A percentile compares a stretch with the other conserved stretches of the same genome.
Conservation (phyloP, 768 basidiomycete species). For the Hydnomerulius pinastri region DNA sequence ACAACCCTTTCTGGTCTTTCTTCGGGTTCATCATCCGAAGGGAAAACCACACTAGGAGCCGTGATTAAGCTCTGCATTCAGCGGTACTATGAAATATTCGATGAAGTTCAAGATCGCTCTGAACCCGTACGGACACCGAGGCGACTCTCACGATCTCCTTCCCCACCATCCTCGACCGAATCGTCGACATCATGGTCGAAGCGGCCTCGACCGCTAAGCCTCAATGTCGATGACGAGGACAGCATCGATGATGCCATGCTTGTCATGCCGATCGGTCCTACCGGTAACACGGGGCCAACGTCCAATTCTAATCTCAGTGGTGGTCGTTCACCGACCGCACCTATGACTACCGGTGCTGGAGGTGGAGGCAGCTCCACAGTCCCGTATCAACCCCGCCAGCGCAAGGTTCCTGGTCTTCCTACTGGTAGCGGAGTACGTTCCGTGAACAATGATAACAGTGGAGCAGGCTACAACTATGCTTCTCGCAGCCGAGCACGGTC, state of each 20-base stretch:
- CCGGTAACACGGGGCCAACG: constrained; percentile 9
- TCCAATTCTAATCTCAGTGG: constrained; percentile 12
- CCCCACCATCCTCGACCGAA: constrained; percentile 24
- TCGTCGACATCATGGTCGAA: constrained; percentile 27
- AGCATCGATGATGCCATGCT: constrained; percentile 77
- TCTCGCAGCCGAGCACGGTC: constrained; percentile 52
- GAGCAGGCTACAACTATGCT: constrained; percentile 27
- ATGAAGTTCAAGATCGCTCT: constrained; percentile 72
- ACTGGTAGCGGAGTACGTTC: constrained; percentile 31
- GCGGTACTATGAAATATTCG: constrained; percentile 84
- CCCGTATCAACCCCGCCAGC: constrained; percentile 44
- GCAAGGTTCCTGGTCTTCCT: constrained; percentile 34
- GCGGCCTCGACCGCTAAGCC: constrained; percentile 21
- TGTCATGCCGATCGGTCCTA: constrained; percentile 68
- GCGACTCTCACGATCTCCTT: constrained; percentile 28
- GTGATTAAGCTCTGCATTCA: constrained; percentile 78
- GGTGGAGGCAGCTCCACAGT: constrained; percentile 7
- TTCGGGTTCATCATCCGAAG: constrained; percentile 38
- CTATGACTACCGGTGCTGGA: constrained; percentile 29
- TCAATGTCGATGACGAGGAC: constrained; percentile 60
- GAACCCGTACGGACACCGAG: constrained; percentile 49
- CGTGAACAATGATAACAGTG: constrained; percentile 34
- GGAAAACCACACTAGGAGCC: constrained; percentile 65
- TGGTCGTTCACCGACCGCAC: constrained; percentile 10
- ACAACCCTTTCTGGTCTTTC: constrained; percentile 21